phyloP scores from a whole-genome alignment of 1,284 basidiomycete genomes.

The Rhizoctonia solani region DNA sequence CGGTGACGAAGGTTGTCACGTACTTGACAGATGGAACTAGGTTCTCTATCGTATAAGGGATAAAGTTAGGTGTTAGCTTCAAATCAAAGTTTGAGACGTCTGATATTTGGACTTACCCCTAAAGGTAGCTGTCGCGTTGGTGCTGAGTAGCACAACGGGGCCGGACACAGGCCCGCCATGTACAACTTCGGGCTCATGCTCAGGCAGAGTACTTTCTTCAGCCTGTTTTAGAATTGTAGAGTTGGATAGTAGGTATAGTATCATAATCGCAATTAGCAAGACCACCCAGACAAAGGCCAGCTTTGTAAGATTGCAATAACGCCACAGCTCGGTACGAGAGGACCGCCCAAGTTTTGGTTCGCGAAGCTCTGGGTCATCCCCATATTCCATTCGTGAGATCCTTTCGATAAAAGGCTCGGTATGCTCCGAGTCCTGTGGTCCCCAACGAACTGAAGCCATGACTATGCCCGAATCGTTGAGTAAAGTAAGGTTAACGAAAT shows the following conservation, averaged over 20 bases:
- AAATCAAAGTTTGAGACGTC: background rate
- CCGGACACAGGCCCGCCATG: background rate
- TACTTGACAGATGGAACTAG: slow-evolving; percentile 17
- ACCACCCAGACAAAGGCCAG: too few relatives aligned
- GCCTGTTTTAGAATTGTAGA: too few relatives aligned
- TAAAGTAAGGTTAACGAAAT: too few relatives aligned
- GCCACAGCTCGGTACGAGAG: background rate
- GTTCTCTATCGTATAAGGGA: slow-evolving; percentile 25
- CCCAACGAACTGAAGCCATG: background rate
- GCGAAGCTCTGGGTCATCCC: background rate
- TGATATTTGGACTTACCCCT: slow-evolving; percentile 4
- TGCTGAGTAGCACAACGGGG: background rate
- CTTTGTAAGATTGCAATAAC: background rate
- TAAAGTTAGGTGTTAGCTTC: background rate
- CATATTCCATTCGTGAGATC: background rate
- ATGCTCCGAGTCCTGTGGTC: background rate
- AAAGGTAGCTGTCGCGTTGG: background rate
- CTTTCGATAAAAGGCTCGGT: background rate
- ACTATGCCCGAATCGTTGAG: background rate
- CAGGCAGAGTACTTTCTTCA: too few relatives aligned
- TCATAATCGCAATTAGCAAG: too few relatives aligned
- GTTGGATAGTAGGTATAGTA: too few relatives aligned
- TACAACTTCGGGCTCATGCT: too few relatives aligned
- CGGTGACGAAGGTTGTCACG: slow-evolving; percentile 26
- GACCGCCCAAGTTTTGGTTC: background rate